Conservation (phyloP, 1,284 basidiomycete species). For the Hemileia vastatrix region DNA sequence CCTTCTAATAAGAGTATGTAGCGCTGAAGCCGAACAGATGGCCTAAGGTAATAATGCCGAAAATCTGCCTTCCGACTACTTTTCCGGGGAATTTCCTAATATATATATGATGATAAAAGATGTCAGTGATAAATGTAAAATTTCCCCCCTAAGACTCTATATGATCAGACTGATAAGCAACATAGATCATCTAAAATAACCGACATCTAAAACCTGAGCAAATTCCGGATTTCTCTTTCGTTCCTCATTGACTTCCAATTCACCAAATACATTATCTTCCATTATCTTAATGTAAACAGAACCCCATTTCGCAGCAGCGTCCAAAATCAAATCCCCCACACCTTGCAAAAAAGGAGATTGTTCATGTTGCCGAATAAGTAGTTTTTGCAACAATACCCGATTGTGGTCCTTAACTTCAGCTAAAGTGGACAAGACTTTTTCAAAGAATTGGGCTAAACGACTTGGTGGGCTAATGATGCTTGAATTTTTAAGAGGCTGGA, state of each 20-base stretch:
- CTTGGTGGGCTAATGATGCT: conserved; percentile 59
- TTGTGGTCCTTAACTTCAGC: conserved; percentile 73
- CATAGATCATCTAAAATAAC: conserved; percentile 31
- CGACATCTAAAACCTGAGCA: conserved; percentile 73
- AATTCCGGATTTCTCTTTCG: conserved; percentile 71
- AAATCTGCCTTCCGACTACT: conserved; percentile 58
- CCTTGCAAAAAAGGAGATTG: conserved; percentile 69
- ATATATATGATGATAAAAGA: background rate
- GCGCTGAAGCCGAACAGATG: conserved; percentile 77
- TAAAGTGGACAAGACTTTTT: conserved; percentile 78
- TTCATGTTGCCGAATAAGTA: conserved; percentile 79
- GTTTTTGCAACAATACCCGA: conserved; percentile 65
- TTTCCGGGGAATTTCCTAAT: conserved; percentile 13
- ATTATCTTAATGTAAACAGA: conserved; percentile 76
- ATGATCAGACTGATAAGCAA: too few relatives aligned
- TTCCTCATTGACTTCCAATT: conserved; percentile 75
- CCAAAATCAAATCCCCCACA: conserved; percentile 83
- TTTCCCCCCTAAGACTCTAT: background rate
- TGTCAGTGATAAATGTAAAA: background rate
- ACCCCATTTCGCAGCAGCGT: conserved; percentile 78
- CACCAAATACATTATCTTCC: conserved; percentile 72
- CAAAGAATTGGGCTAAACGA: conserved; percentile 68
- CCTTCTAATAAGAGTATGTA: conserved; percentile 80
- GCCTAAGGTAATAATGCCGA: conserved; percentile 73
- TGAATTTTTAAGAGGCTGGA: conserved; percentile 60